Percentiles rank a stretch among this genome's conserved stretches.
Conservation (phyloP, 495 filamentous ascomycete genomes). For the Mytilinidion resinicola region DNA sequence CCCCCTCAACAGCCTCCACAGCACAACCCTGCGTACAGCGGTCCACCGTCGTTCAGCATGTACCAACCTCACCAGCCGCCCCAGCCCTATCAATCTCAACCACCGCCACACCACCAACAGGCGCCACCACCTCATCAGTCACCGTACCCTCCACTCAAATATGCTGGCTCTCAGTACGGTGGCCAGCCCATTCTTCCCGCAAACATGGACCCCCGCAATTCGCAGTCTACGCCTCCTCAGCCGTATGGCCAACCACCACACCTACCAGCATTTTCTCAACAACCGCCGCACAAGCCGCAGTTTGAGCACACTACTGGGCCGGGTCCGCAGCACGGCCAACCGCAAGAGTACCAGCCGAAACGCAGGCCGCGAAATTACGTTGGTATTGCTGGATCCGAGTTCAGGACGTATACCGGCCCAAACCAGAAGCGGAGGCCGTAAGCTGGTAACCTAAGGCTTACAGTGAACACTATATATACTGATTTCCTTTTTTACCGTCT, state of each 20-base stretch:
- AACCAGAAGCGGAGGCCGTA: not conserved
- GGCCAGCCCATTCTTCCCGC: slow-evolving; percentile 24
- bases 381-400: not conserved
- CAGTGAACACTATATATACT: too few species aligned
- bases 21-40: slow-evolving; percentile 1
- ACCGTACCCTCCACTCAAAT: slow-evolving; percentile 20
- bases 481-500: too few species aligned
- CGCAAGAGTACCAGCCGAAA: not conserved
- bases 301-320: slow-evolving; percentile 1
- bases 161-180: slow-evolving; percentile 16
- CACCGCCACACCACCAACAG: not conserved
- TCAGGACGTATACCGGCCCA: slow-evolving; percentile 1
- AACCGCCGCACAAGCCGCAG: not conserved
- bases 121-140: slow-evolving; percentile 3
- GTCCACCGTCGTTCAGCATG: slow-evolving; percentile 6
- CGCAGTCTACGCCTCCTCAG: not conserved
- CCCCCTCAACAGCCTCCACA: slow-evolving; percentile 8
- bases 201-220: slow-evolving; percentile 16
- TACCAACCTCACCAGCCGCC: not conserved
- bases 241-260: slow-evolving; percentile 1
- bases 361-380: not conserved
- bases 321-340: not conserved
- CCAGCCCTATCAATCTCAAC: slow-evolving; percentile 3
- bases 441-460: too few species aligned
- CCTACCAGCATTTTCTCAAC: slow-evolving; percentile 4